Base-by-base conservation (phyloP, 1,284 basidiomycete genomes). In the Ustilago xerochloae region DNA sequence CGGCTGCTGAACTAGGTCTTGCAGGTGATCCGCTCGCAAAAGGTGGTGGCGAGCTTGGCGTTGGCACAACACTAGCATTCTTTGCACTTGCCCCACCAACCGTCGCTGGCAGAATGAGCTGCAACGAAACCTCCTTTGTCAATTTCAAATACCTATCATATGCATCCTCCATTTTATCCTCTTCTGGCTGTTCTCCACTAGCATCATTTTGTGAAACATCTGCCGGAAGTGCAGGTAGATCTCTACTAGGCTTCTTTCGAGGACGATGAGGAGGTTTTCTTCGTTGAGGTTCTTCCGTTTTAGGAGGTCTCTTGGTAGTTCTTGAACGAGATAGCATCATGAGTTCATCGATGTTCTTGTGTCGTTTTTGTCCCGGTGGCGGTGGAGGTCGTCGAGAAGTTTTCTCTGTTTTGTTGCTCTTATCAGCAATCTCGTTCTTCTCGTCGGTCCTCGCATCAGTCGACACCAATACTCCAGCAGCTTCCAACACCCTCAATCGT, bases 141-240 rank as follows among this genome's bases (percentile, higher is more conserved):
- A 84, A 84, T 69, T 82, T 91, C 93, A 45, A 89, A 87, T 85
- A 97, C 18, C 93, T 88, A 63, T 93, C 93, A 83, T 92, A 97
- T 0, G 94, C 94, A 84, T 97, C 94, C 78, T 94, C 91, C 56
- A 92, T 86, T 28, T 68, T 56, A 18, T 75, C 70, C 32, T 81
- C 32, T 30, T 32, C 43, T 8, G 47, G 29, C 38, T 52, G 39
- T 18, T 20, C 22, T 12, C 32, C 16, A 15, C n/a, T 8, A 26
- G 49, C 47, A 5, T 49, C 1, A 4, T 15, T 4, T 29, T 35
- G 26, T 20, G 36, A 49, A 16, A 29, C 47, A 36, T 30, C 55
- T 28, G 29, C 18, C 12, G 64, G 61, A 1, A 55, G 67, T 58
- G 50, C 74, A 22, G 71, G 77, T 35, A 66, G 78, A n/a, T 80